phyloP scores from a whole-genome alignment of 257 asterid species.

The Nemophila menziesii region DNA sequence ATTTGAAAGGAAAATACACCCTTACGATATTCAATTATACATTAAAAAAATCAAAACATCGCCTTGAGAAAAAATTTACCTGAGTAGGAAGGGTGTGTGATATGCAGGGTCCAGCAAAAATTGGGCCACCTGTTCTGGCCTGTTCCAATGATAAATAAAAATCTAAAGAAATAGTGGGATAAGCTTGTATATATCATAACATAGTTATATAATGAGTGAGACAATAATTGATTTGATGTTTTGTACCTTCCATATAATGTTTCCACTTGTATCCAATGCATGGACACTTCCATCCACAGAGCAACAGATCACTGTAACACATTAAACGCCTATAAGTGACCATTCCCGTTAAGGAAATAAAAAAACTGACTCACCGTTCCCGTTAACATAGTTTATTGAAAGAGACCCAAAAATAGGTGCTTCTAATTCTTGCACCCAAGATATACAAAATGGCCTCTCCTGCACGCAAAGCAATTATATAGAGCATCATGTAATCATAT shows the following conservation, averaged over 20 bases:
- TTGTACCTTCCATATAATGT: conserved; percentile 73
- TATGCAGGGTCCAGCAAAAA: conserved; percentile 81
- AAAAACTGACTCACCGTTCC: conserved; percentile 35
- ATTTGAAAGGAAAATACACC: not conserved
- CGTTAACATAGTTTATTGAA: conserved; percentile 34
- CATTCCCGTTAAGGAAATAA: not conserved
- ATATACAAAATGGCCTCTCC: conserved; percentile 40
- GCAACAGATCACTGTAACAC: conserved; percentile 74
- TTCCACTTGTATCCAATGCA: conserved; percentile 44
- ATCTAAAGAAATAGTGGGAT: not conserved
- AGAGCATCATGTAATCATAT: conserved; percentile 4
- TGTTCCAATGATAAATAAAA: conserved; percentile 16
- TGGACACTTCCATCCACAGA: conserved; percentile 67
- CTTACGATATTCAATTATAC: not conserved
- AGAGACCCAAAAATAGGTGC: conserved; percentile 83
- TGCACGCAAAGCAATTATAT: conserved; percentile 26
- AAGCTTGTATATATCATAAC: not conserved
- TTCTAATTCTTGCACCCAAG: conserved; percentile 69
- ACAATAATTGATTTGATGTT: conserved; percentile 7
- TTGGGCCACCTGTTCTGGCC: conserved; percentile 79
- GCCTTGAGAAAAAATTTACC: conserved; percentile 27
- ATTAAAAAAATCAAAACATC: not conserved
- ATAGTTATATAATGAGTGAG: not conserved
- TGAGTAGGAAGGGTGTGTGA: conserved; percentile 54
- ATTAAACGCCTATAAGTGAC: not conserved